A percentile compares a stretch with the other conserved stretches of the same genome.
Evolutionary conservation across 805 yeast genomes (phyloP).

Genomic region (Lipomyces chichibuensis): DNA sequence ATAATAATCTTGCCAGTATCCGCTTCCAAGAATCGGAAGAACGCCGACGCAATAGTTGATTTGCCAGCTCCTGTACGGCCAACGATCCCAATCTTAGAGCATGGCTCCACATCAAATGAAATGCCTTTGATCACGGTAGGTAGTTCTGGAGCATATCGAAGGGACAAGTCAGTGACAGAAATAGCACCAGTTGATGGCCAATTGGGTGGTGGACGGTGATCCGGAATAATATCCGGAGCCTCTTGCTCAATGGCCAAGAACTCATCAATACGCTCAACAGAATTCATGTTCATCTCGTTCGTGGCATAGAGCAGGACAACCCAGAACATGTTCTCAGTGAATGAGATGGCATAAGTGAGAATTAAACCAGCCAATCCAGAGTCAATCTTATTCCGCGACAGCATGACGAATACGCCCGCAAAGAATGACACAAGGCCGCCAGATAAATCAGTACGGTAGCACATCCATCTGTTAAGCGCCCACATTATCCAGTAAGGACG

Average conservation of each 20-base stretch:
- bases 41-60: slow-evolving; percentile 92
- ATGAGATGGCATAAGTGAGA: slow-evolving; percentile 84
- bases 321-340: slow-evolving; percentile 90
- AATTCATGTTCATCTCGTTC: slow-evolving; percentile 94
- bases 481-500: slow-evolving; percentile 92
- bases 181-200: slow-evolving; percentile 92
- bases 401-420: slow-evolving; percentile 77
- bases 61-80: slow-evolving; percentile 99
- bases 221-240: slow-evolving; percentile 67
- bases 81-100: slow-evolving; percentile 86
- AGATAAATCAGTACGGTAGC: slow-evolving; percentile 78
- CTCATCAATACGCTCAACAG: slow-evolving; percentile 91
- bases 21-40: slow-evolving; percentile 67
- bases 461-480: slow-evolving; percentile 94
- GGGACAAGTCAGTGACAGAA: slow-evolving; percentile 71
- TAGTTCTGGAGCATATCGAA: slow-evolving; percentile 83
- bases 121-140: slow-evolving; percentile 92
- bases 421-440: slow-evolving; percentile 82
- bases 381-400: slow-evolving; percentile 67
- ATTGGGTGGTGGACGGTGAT: slow-evolving; percentile 63
- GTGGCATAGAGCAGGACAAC: slow-evolving; percentile 85
- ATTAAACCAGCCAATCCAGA: slow-evolving; percentile 97
- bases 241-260: slow-evolving; percentile 82
- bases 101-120: slow-evolving; percentile 75
- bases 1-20: slow-evolving; percentile 59